A percentile compares a stretch with the other conserved stretches of the same genome.
Conservation (phyloP, 2,329 filamentous ascomycete genomes). For the Ophiocordyceps australis region DNA sequence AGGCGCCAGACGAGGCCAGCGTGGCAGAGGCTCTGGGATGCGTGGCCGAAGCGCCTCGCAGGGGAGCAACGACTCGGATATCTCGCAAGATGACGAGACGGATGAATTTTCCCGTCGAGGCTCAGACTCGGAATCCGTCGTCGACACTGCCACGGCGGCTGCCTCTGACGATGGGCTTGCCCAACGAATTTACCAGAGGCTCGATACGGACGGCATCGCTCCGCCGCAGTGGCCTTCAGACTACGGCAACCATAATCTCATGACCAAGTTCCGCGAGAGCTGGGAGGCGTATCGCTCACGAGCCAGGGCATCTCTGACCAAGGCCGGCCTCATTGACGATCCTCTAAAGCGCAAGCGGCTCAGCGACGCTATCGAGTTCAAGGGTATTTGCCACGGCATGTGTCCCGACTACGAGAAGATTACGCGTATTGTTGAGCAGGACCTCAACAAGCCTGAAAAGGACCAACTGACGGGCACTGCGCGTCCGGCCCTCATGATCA, state of each 20-base stretch:
- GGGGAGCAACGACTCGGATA: too few relatives aligned
- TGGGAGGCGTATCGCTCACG: constrained; percentile 38
- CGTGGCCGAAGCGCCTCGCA: too few relatives aligned
- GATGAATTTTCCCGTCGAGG: too few relatives aligned
- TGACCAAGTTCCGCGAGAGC: constrained; percentile 35
- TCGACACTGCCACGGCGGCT: too few relatives aligned
- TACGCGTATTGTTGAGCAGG: constrained; percentile 40
- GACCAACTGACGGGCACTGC: constrained; percentile 23
- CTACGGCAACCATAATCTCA: constrained; percentile 30
- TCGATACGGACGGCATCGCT: constrained; percentile 33
- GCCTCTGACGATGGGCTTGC: constrained; percentile 21
- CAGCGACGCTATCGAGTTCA: constrained; percentile 46
- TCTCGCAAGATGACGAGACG: too few relatives aligned
- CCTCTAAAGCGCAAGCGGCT: constrained; percentile 43
- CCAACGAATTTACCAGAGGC: constrained; percentile 29
- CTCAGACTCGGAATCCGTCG: constrained; percentile 10
- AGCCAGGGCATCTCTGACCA: constrained; percentile 37
- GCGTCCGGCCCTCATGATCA: constrained; percentile 39
- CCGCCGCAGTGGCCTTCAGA: constrained; percentile 37
- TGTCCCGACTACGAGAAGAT: constrained; percentile 50
- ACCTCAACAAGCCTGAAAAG: constrained; percentile 38
- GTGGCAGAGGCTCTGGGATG: too few relatives aligned
- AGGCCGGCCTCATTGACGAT: constrained; percentile 43
- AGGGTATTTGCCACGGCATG: constrained; percentile 52
- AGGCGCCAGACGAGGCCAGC: too few relatives aligned